Base-by-base conservation (phyloP, 2,329 filamentous ascomycete genomes). In the Aspergillus sp. region DNA sequence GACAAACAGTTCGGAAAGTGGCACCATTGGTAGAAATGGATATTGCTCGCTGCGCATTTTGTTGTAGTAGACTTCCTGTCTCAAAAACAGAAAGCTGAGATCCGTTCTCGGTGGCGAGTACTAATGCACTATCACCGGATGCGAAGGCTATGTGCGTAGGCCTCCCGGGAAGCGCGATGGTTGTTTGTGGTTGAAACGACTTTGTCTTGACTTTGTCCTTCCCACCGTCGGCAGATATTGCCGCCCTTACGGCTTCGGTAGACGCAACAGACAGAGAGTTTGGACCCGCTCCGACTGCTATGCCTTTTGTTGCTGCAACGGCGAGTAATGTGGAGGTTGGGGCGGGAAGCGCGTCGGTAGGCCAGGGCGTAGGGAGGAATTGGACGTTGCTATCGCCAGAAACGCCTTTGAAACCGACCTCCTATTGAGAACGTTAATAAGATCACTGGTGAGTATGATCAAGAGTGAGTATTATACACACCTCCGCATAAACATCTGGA, bases 81-180 rank as follows among this genome's bases (percentile, higher is more conserved):
- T 93, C 86, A 69, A 96, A 98, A 3, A 96, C 88, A 4, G 90
- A 89, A 60, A 99, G 78, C 4, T 92, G 91, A 35, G 91, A 90
- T 11, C 90, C 90, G 55, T 84, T 80, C 74, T 96, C 90, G 3
- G 91, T 90, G 11, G 91, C 91, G 24, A 97, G 80, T 37, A 96
- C 84, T 59, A 99, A 79, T 65, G 89, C 91, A 66, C 86, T 86
- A 71, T 97, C 96, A 68, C 96, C 90, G n/a, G 90, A 85, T 0
- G 91, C 93, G 73, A 99, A 99, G 15, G 88, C 87, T 19, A 99
- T 81, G 73, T 99, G 95, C 11, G 91, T 96, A 54, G 96, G 84
- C 65, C 89, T 87, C 68, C 86, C 83, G 9, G 90, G 85, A 67
- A 96, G 82, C 2, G 86, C 80, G 6, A 98, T 83, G 58, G 82